These are phyloP conservation scores for Fusarium graminum DNA, from an alignment of 2,329 filamentous ascomycete species.

Conservation along the genomic window DNA sequence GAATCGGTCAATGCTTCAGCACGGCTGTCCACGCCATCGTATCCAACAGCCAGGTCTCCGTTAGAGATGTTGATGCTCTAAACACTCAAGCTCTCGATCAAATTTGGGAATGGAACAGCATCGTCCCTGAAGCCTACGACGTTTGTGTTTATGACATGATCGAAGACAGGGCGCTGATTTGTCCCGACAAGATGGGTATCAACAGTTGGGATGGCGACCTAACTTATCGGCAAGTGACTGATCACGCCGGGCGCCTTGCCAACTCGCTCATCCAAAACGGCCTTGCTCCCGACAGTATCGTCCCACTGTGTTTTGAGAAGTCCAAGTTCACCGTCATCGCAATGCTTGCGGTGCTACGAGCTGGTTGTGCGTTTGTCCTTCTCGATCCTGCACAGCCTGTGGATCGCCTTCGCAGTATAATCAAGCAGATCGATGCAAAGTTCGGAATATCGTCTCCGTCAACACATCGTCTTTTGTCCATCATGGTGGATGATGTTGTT, in stretches of 20 bases:
- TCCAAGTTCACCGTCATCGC: slow-evolving; percentile 2
- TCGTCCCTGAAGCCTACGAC: slow-evolving; percentile 1
- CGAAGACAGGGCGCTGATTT: not conserved
- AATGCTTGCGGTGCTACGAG: slow-evolving; percentile 1
- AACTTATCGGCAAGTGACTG: not conserved
- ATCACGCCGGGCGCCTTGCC: not conserved
- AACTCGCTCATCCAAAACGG: not conserved
- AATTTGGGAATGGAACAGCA: not conserved
- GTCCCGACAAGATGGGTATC: not conserved
- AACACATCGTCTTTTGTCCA: not conserved
- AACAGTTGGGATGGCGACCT: slow-evolving; percentile 8
- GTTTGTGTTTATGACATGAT: slow-evolving; percentile 1
- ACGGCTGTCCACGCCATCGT: slow-evolving; percentile 4
- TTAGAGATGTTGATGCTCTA: slow-evolving; percentile 1
- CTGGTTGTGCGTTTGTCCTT: slow-evolving; percentile 1
- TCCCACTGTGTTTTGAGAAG: slow-evolving; percentile 30
- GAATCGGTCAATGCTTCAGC: slow-evolving; percentile 3
- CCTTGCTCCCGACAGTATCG: slow-evolving; percentile 24
- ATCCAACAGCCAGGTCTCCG: slow-evolving; percentile 1
- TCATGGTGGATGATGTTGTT: not conserved
- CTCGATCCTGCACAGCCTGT: slow-evolving; percentile 3
- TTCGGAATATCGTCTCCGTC: not conserved
- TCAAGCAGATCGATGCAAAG: not conserved
- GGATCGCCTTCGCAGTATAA: slow-evolving; percentile 1
- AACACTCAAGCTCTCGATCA: not conserved